These are phyloP conservation scores for Hypoxylon rickii DNA, from an alignment of 495 filamentous ascomycete species.

Conservation along the genomic window DNA sequence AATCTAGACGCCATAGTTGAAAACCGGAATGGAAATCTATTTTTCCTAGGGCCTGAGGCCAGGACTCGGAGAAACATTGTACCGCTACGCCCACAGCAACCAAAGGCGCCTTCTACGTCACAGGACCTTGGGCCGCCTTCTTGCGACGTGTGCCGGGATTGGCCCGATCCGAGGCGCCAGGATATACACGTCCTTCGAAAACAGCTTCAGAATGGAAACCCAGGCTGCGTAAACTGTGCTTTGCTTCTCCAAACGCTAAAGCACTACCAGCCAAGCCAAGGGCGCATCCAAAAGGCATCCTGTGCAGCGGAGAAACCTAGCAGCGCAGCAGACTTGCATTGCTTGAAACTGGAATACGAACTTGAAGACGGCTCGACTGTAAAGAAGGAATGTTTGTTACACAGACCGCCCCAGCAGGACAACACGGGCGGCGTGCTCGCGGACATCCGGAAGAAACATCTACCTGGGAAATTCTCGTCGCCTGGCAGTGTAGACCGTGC, in stretches of 20 bases:
- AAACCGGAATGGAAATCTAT: neutral
- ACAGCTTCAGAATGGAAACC: neutral
- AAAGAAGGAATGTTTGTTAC: neutral
- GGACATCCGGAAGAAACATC: neutral
- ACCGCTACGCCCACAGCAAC: neutral
- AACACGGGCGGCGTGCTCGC: neutral
- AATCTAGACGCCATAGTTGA: neutral
- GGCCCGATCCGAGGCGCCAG: neutral
- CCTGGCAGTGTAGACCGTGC: neutral
- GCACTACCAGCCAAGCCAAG: neutral
- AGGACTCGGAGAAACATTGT: neutral
- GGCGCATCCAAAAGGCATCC: neutral
- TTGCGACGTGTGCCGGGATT: neutral
- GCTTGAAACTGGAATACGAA: neutral
- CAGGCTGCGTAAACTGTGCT: neutral
- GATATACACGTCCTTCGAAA: neutral
- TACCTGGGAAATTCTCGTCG: neutral
- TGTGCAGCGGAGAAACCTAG: neutral
- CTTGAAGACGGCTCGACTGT: neutral
- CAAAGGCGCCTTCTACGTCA: neutral
- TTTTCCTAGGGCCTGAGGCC: neutral
- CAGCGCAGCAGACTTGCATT: neutral
- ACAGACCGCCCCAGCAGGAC: neutral
- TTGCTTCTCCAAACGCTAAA: neutral
- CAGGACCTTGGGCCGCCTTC: neutral